Conservation (phyloP, 108 stramenopile genomes). For the Pseudonitzschia delicatissima region DNA sequence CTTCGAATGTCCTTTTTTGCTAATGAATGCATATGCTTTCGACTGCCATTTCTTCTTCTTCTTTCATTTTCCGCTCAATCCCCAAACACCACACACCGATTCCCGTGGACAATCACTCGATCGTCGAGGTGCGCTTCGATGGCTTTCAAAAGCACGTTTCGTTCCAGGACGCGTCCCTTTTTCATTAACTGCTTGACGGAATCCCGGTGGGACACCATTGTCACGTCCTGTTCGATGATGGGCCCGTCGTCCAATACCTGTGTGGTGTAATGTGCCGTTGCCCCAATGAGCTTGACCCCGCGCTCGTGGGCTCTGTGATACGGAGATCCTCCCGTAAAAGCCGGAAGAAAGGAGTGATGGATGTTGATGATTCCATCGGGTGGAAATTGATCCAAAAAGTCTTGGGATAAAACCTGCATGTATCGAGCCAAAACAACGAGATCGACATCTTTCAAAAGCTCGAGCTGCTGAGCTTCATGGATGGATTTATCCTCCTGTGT, state of each 20-base stretch:
- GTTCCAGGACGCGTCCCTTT: constrained; percentile 78
- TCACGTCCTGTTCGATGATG: constrained; percentile 77
- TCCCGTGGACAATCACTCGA: constrained; percentile 73
- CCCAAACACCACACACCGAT: constrained; percentile 82
- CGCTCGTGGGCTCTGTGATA: constrained; percentile 80
- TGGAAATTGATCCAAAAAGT: constrained; percentile 58
- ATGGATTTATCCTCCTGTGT: constrained; percentile 29
- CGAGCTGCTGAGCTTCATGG: constrained; percentile 63
- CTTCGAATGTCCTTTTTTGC: no score
- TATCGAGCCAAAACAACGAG: constrained; percentile 79
- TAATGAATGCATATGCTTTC: neutral
- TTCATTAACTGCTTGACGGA: constrained; percentile 65
- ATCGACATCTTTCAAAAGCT: constrained; percentile 68
- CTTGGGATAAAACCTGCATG: constrained; percentile 77
- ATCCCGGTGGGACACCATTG: constrained; percentile 64
- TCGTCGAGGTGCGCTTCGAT: constrained; percentile 84
- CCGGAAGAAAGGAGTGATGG: constrained; percentile 87
- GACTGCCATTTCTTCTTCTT: neutral
- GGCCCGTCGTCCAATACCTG: constrained; percentile 80
- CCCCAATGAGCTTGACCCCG: constrained; percentile 87
- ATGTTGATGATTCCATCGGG: constrained; percentile 77
- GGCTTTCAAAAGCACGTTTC: constrained; percentile 64
- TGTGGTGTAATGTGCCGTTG: constrained; percentile 80
- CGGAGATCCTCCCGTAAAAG: constrained; percentile 69
- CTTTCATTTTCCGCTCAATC: constrained; percentile 2